Percentiles rank a stretch among this genome's conserved stretches.
Evolutionary conservation across 441 rosid species (phyloP).

Genomic region (Populus hybrid): DNA sequence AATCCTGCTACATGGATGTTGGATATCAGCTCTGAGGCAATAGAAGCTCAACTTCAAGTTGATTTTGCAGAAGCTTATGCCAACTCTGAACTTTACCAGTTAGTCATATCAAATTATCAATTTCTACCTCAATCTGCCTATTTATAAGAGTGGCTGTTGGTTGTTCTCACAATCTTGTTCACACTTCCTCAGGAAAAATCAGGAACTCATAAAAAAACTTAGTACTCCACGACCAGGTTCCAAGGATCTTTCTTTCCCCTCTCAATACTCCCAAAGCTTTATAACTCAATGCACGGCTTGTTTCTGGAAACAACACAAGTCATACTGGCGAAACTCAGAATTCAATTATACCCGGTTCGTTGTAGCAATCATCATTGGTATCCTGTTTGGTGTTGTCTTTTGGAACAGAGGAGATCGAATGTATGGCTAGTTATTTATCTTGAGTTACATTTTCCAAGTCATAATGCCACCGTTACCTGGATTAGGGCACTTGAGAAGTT

Average conservation of each 20-base stretch:
- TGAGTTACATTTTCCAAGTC: not conserved
- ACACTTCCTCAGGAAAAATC: slow-evolving; percentile 41
- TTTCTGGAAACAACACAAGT: slow-evolving; percentile 60
- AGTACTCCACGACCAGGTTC: slow-evolving; percentile 47
- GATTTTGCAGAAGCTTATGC: slow-evolving; percentile 57
- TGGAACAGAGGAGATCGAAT: slow-evolving; percentile 47
- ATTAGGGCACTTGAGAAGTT: not conserved
- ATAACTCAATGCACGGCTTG: slow-evolving; percentile 56
- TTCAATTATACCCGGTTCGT: slow-evolving; percentile 47
- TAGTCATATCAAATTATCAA: not conserved
- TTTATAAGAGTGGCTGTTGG: not conserved
- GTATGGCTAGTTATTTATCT: slow-evolving; percentile 25
- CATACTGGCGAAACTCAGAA: slow-evolving; percentile 62
- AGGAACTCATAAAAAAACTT: slow-evolving; percentile 46
- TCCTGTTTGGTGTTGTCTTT: slow-evolving; percentile 50
- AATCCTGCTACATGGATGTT: slow-evolving; percentile 77
- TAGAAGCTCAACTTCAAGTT: slow-evolving; percentile 44
- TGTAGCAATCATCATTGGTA: slow-evolving; percentile 42
- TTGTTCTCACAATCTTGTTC: not conserved
- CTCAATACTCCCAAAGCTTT: slow-evolving; percentile 52
- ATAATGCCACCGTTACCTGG: not conserved
- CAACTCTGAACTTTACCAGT: slow-evolving; percentile 48
- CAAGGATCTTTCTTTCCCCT: slow-evolving; percentile 48
- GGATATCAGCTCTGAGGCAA: slow-evolving; percentile 43
- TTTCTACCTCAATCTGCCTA: not conserved